These are phyloP conservation scores for Gracilaria domingensis DNA, from an alignment of 23 red algal genomes.

Conservation along the genomic window DNA sequence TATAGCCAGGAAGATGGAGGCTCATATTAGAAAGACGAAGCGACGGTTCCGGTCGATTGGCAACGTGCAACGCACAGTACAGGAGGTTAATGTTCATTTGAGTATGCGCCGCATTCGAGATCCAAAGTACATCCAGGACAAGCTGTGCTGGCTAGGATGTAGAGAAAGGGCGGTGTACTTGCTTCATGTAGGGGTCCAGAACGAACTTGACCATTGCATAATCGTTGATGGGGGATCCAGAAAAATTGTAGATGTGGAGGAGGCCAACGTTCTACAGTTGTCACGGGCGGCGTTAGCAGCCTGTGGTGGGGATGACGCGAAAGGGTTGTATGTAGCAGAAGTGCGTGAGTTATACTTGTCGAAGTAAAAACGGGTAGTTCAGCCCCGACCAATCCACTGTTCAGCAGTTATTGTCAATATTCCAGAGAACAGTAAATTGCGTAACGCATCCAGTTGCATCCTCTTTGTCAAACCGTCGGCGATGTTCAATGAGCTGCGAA, in stretches of 20 bases:
- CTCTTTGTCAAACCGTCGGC: constrained; percentile 38
- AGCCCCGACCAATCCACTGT: constrained; percentile 23
- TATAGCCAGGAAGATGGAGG: not conserved
- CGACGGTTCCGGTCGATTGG: constrained; percentile 6
- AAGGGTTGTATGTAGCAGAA: constrained; percentile 6
- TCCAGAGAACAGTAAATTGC: not conserved
- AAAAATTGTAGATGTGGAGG: constrained; percentile 35
- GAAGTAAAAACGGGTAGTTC: not conserved
- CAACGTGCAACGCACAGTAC: not conserved
- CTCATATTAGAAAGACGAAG: not conserved
- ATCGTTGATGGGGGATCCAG: too few species aligned
- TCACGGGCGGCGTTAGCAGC: not conserved
- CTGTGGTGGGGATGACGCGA: constrained; percentile 26
- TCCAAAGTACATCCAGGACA: not conserved
- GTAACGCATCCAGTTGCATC: constrained; percentile 3
- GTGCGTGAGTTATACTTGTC: constrained; percentile 15
- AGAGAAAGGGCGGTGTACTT: too few species aligned
- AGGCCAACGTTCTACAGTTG: not conserved
- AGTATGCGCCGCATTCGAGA: constrained; percentile 21
- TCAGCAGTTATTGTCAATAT: not conserved
- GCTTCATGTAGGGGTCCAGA: too few species aligned
- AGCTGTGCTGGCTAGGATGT: too few species aligned
- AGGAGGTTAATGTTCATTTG: not conserved
- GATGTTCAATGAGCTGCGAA: constrained; percentile 17
- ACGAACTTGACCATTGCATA: too few species aligned